Base-by-base conservation (phyloP, 345 rosid species). In the Eutrema japonicum region DNA sequence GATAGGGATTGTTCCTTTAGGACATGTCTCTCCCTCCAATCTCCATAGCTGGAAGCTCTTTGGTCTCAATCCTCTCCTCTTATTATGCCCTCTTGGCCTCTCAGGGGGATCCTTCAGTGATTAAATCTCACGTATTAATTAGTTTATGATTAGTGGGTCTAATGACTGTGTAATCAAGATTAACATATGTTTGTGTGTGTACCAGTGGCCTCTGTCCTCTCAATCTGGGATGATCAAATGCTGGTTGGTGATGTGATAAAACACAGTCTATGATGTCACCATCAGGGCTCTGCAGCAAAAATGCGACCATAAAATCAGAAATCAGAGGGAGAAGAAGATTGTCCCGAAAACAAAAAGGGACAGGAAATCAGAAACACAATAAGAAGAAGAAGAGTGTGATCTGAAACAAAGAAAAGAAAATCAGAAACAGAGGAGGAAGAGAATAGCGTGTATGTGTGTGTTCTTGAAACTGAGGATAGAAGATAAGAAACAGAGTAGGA, bases 201-300 rank as follows among this genome's bases (percentile, higher is more conserved):
- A 92, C 99, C 96, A 85, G 59, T 56, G 99, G 97, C 32, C 70
- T 84, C 45, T 84, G 82, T 32, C 98, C 98, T 78, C 79, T 81
- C 65, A 96, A 73, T 69, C 72, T 68, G n/a, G 97, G 96, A 80
- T 92, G 98, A 84, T 96, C 99, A 50, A 92, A 96, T 64, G 98
- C 99, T 35, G 89, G 96, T 70, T 96, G 99, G 9, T 80, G 85
- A 81, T 90, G 92, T 76, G 79, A 69, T 64, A 84, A 67, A 46
- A 96, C 90, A 74, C 99, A 96, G 64, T 96, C 99, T 83, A 96
- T 86, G 14, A 86, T 53, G 83, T 96, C 99, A 49, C 97, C 97
- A 64, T 89, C 94, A 13, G 92, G 82, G 75, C 93, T 95, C 99
- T 95, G 92, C 81, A 64, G 46, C 77, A 64, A 37, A 5, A 58